Base-by-base conservation (phyloP, 148 eudicot genomes). In the Linanthus parryae region DNA sequence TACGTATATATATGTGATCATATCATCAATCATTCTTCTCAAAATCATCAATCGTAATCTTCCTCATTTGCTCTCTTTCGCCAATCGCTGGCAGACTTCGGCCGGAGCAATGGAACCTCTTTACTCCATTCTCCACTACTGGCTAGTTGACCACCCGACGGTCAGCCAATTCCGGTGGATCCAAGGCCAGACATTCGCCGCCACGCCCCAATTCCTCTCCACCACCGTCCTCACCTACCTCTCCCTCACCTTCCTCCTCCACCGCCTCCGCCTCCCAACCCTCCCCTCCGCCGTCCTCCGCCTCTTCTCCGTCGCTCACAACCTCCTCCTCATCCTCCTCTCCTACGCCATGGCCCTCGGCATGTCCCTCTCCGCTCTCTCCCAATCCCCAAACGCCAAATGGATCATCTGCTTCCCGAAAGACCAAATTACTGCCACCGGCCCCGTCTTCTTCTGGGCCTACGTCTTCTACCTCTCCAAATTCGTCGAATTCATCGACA, bases 371-470 rank as follows among this genome's bases (percentile, higher is more conserved):
- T 72, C 98, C 52, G 25, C 81, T 44, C 46, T 74, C 72, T 58
- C 72, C 62, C 76, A 73, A 22, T 44, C 65, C 46, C 72, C 84
- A 0, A 3, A 59, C 14, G 34, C 48, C 12, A 19, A 31, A 8
- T 73, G 72, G 70, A 46, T 75, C 58, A 49, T 91, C 70, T 91
- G 98, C 73, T 83, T 91, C 77, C 98, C 97, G 0, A 13, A 61
- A 52, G 19, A 57, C 27, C 65, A 39, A 0, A 73, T 77, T 22
- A 71, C 67, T 1, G 84, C 82, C 4, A 63, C 66, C 8, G 98
- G 98, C 0, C 85, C 95, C 7, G 11, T 53, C 18, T 91, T 91
- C 72, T 91, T 91, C 68, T 91, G 95, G 95, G 84, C 84, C 29
- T 71, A 86, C 74, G 41, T 79, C 49, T 91, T 86, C 63, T 86